Percentiles rank a stretch among this genome's conserved stretches.
Evolutionary conservation across 2,329 filamentous ascomycete species (phyloP).

Genomic region (Seiridium unicorne): DNA sequence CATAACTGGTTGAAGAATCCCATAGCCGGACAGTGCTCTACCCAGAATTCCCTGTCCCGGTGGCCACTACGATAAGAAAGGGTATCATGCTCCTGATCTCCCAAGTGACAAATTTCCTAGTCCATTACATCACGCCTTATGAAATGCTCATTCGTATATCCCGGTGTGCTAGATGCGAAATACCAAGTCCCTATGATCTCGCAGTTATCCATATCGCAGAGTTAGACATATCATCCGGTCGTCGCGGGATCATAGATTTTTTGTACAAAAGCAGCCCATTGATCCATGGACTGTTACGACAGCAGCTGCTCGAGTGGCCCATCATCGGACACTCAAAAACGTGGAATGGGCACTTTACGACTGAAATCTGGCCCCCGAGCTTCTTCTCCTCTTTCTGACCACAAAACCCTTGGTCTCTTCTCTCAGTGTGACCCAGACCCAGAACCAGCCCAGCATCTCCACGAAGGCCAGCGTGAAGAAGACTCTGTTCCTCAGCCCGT

Average conservation of each 20-base stretch:
- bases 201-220: no score
- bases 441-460: constrained; percentile 85
- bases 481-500: constrained; percentile 77
- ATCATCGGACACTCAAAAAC: no score
- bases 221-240: no score
- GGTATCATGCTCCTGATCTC: background rate
- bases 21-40: no score
- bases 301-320: no score
- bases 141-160: background rate
- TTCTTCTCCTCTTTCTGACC: constrained; percentile 34
- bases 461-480: constrained; percentile 84
- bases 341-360: background rate
- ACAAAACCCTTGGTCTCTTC: constrained; percentile 57
- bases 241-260: no score
- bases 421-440: constrained; percentile 70
- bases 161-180: no score
- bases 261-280: no score
- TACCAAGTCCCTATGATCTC: no score
- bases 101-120: background rate
- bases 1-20: no score
- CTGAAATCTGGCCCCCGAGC: constrained; percentile 14
- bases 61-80: background rate
- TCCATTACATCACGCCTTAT: background rate
- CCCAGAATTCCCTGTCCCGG: no score
- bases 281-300: no score